phyloP scores from a whole-genome alignment of 306 rosid species.

The Erythrophleum fordii region DNA sequence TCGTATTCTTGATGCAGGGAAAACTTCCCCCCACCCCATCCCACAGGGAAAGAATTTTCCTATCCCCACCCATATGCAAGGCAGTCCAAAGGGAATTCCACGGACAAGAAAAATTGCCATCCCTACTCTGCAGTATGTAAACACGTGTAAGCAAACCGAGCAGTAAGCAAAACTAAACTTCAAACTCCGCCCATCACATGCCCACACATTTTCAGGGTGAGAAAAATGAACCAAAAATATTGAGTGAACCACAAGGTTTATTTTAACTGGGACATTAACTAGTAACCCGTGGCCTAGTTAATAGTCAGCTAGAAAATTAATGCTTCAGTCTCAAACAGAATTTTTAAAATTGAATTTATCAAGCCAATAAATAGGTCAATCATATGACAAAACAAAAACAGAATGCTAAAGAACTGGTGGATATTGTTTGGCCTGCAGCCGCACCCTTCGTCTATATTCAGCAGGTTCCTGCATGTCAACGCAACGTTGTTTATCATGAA shows the following conservation, averaged over 20 bases:
- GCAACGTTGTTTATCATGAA: conserved; percentile 7
- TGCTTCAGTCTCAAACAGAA: neutral
- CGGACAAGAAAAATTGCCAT: no score
- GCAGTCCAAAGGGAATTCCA: no score
- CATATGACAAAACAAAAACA: conserved; percentile 4
- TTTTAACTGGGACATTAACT: neutral
- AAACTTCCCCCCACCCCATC: neutral
- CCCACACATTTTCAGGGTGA: neutral
- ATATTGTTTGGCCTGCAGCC: conserved; percentile 38
- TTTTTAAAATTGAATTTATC: neutral
- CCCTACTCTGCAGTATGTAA: neutral
- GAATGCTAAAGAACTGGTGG: conserved; percentile 25
- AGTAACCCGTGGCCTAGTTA: conserved; percentile 1
- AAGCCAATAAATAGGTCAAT: neutral
- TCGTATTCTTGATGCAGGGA: neutral
- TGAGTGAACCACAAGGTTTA: neutral
- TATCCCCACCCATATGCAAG: no score
- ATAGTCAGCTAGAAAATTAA: conserved; percentile 4
- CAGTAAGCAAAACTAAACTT: neutral
- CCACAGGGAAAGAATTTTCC: no score
- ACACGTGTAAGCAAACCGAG: neutral
- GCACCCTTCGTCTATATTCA: conserved; percentile 39
- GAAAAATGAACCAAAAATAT: neutral
- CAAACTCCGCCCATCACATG: neutral
- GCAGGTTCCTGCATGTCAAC: conserved; percentile 20